phyloP scores from a whole-genome alignment of 2,329 filamentous ascomycete genomes.

The Apiospora phragmitis region DNA sequence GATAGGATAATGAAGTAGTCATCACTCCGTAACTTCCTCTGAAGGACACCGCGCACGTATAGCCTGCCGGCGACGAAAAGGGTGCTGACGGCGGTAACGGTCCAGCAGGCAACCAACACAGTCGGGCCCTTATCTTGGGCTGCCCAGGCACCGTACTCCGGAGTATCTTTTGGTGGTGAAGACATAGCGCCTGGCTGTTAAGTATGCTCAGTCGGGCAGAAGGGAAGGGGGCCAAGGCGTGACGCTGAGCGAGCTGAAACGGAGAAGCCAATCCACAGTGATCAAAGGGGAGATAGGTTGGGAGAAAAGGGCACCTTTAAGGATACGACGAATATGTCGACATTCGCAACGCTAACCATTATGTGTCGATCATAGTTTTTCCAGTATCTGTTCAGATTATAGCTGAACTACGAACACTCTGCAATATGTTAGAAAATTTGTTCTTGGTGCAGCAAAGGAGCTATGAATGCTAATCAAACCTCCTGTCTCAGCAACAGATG shows the following conservation, averaged over 20 bases:
- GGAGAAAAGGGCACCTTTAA: not conserved
- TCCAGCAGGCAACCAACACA: constrained; percentile 32
- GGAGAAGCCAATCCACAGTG: not conserved
- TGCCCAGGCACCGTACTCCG: not conserved
- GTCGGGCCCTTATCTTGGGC: constrained; percentile 25
- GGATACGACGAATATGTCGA: not conserved
- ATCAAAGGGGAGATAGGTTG: not conserved
- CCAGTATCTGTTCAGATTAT: not conserved
- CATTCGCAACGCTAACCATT: not conserved
- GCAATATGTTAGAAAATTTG: not conserved
- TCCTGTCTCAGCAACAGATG: not conserved
- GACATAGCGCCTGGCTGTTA: constrained; percentile 5
- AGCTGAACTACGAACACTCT: not conserved
- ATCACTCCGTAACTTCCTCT: constrained; percentile 34
- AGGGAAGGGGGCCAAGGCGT: not conserved
- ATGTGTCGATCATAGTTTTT: not conserved
- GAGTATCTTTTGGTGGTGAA: not conserved
- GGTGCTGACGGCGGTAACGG: constrained; percentile 30
- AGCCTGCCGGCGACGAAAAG: constrained; percentile 31
- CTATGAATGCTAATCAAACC: not conserved
- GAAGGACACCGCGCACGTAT: constrained; percentile 29
- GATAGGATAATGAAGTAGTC: constrained; percentile 30
- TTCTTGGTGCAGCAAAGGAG: not conserved
- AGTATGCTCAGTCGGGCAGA: not conserved
- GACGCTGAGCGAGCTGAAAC: too few species aligned